Percentiles rank a stretch among this genome's conserved stretches.
phyloP scores from a whole-genome alignment of 441 rosid species.

The Erysimum pusillum region DNA sequence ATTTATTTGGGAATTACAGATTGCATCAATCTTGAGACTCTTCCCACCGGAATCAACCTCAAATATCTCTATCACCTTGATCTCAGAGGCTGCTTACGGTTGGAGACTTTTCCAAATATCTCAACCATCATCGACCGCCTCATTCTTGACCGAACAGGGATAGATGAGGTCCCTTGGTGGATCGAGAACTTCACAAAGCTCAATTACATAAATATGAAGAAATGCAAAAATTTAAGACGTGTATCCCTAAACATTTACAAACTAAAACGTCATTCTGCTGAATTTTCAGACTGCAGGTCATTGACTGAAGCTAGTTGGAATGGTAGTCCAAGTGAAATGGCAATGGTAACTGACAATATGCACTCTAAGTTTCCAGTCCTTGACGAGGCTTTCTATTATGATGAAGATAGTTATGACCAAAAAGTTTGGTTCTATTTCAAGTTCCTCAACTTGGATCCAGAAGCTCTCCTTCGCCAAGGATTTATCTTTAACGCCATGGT shows the following conservation, averaged over 20 bases:
- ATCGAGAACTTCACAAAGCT: no score
- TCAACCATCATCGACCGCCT: no score
- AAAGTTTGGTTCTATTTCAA: no score
- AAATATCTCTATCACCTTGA: rapidly evolving
- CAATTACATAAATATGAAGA: no score
- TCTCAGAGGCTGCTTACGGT: not conserved
- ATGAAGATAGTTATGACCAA: no score
- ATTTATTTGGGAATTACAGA: not conserved
- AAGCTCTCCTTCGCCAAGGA: no score
- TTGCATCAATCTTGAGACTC: constrained; percentile 22
- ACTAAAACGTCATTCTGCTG: not conserved
- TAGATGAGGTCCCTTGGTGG: no score
- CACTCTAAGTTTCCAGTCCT: not conserved
- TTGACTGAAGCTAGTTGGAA: constrained; percentile 2
- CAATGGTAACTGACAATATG: not conserved
- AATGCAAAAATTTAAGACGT: no score
- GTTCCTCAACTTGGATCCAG: no score
- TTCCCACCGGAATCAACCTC: not conserved
- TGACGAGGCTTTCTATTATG: no score
- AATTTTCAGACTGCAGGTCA: constrained; percentile 6
- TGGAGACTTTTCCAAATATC: not conserved
- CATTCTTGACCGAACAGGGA: no score
- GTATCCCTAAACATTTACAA: constrained; percentile 25
- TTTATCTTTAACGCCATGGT: no score
- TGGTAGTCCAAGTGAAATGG: not conserved